Conservation (phyloP, 1,284 basidiomycete genomes). For the Puccinia hordei region DNA sequence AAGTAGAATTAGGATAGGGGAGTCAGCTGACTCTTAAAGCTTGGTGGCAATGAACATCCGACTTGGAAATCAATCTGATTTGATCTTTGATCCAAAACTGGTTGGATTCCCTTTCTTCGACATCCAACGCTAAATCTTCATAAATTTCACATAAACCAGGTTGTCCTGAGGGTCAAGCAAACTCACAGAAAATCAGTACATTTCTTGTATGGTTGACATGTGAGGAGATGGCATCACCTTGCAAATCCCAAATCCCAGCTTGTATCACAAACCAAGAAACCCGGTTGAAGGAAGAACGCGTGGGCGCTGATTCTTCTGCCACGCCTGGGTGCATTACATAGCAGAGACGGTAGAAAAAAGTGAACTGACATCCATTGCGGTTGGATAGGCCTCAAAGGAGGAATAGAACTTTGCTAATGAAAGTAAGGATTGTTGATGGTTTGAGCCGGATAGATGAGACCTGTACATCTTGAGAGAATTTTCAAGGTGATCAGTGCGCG, state of each 20-base stretch:
- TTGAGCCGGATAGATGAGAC: conserved; percentile 24
- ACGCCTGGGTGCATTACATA: not conserved
- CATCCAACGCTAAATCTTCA: conserved; percentile 43
- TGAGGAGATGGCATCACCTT: conserved; percentile 18
- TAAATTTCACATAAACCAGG: conserved; percentile 43
- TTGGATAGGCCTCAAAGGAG: conserved; percentile 44
- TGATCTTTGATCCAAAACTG: conserved; percentile 18
- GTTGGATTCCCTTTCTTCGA: conserved; percentile 7
- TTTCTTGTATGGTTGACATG: not conserved
- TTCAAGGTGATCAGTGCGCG: not conserved
- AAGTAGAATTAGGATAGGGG: not conserved
- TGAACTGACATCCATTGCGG: conserved; percentile 42
- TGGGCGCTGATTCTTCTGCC: not conserved
- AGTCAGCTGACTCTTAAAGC: conserved; percentile 17
- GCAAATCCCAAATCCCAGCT: conserved; percentile 46
- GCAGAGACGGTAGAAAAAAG: conserved; percentile 6
- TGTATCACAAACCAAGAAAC: conserved; percentile 50
- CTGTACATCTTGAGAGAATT: not conserved
- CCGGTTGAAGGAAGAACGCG: conserved; percentile 35
- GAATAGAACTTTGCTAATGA: conserved; percentile 44
- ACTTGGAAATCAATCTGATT: conserved; percentile 39
- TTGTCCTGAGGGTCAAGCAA: conserved; percentile 28
- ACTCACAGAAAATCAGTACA: not conserved
- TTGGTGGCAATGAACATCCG: conserved; percentile 40
- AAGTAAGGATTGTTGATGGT: conserved; percentile 44